Percentiles rank a stretch among this genome's conserved stretches.
phyloP scores from a whole-genome alignment of 148 eudicot genomes.

The Fallopia convolvulus region DNA sequence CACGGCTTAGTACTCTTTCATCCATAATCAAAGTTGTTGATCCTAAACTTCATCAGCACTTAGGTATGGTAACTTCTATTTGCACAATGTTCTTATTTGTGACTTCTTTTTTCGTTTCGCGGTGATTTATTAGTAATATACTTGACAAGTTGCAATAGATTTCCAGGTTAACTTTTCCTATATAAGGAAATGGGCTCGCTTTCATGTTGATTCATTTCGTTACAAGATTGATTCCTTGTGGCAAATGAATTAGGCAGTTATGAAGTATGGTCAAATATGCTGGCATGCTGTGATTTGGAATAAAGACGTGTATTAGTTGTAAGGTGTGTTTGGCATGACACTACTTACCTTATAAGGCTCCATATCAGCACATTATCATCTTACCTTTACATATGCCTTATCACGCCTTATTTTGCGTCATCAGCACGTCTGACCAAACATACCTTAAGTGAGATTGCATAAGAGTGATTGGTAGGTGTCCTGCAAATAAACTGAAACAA shows the following conservation, averaged over 20 bases:
- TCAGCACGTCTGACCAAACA: neutral
- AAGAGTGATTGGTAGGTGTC: neutral
- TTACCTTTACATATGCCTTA: neutral
- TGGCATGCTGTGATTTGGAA: slow-evolving; percentile 5
- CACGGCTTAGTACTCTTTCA: slow-evolving; percentile 74
- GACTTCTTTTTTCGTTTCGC: neutral
- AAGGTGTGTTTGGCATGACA: neutral
- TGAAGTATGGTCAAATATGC: neutral
- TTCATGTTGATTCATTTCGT: neutral
- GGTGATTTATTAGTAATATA: too few relatives aligned
- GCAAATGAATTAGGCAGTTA: neutral
- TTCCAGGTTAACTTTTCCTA: neutral
- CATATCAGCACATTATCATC: neutral
- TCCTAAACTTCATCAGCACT: slow-evolving; percentile 93
- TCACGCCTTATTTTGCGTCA: neutral
- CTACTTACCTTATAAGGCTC: neutral
- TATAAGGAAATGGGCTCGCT: neutral
- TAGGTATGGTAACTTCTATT: slow-evolving; percentile 48
- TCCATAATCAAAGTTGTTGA: slow-evolving; percentile 69
- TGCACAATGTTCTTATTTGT: neutral
- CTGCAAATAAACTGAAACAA: neutral
- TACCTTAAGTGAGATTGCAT: neutral
- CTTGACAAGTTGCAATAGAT: neutral
- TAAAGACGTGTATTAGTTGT: neutral
- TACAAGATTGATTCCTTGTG: neutral